These are phyloP conservation scores for Fomitiporia mediterranea DNA, from an alignment of 1,284 basidiomycete genomes.

Conservation along the genomic window DNA sequence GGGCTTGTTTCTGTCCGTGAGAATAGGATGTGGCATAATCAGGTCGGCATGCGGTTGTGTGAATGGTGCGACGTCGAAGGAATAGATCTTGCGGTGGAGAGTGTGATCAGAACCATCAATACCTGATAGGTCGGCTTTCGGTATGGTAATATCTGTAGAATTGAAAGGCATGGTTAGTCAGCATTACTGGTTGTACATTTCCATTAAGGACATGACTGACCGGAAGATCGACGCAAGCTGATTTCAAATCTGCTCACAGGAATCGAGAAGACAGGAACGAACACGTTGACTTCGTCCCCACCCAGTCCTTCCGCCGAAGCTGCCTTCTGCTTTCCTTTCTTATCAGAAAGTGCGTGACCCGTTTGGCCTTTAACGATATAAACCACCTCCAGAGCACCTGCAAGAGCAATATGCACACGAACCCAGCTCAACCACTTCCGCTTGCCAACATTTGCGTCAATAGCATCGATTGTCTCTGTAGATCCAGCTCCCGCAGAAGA, in stretches of 20 bases:
- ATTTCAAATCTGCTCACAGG: slow-evolving; percentile 63
- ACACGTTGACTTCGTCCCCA: slow-evolving; percentile 35
- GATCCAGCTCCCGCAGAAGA: slow-evolving; percentile 33
- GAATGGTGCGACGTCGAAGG: slow-evolving; percentile 17
- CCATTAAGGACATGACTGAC: slow-evolving; percentile 34
- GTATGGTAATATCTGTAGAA: background rate
- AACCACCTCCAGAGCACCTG: slow-evolving; percentile 47
- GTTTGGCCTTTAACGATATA: slow-evolving; percentile 53
- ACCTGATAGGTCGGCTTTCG: background rate
- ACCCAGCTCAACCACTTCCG: slow-evolving; percentile 63
- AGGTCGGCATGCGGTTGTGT: slow-evolving; percentile 10
- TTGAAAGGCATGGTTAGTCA: no score
- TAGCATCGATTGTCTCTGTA: slow-evolving; percentile 24
- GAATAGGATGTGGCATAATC: slow-evolving; percentile 6
- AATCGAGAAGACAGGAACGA: slow-evolving; percentile 64
- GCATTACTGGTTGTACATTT: background rate
- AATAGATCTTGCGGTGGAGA: background rate
- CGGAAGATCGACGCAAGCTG: slow-evolving; percentile 45
- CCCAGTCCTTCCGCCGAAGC: slow-evolving; percentile 30
- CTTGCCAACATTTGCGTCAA: slow-evolving; percentile 25
- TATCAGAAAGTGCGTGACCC: slow-evolving; percentile 26
- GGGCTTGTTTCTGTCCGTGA: background rate
- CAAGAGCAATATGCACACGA: slow-evolving; percentile 49
- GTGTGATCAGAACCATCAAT: background rate
- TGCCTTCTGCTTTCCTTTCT: slow-evolving; percentile 18